Percentiles rank a stretch among this genome's conserved stretches.
Evolutionary conservation across 2,329 filamentous ascomycete species (phyloP).

Genomic region (Alternaria metachromatica): DNA sequence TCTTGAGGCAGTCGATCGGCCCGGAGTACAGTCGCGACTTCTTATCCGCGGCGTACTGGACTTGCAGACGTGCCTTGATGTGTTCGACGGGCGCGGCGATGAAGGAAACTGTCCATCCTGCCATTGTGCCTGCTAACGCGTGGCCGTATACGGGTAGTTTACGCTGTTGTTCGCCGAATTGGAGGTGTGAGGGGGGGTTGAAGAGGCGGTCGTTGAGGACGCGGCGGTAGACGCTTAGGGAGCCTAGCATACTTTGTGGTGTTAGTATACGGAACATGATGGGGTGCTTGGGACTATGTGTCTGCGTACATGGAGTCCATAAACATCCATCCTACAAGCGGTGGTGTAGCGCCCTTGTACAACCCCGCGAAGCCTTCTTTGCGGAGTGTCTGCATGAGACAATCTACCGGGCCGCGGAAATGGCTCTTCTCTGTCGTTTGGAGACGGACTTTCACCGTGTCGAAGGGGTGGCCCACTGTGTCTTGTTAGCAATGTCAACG

Average conservation of each 20-base stretch:
- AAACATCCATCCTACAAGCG: slow-evolving; percentile 96
- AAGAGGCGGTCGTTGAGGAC: slow-evolving; percentile 83
- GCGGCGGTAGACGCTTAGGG: slow-evolving; percentile 86
- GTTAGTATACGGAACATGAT: slow-evolving; percentile 8
- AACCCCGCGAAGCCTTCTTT: slow-evolving; percentile 85
- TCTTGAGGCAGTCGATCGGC: slow-evolving; percentile 80
- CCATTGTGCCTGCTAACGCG: slow-evolving; percentile 84
- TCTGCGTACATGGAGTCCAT: slow-evolving; percentile 77
- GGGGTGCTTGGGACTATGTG: background rate
- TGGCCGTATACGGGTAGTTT: slow-evolving; percentile 80
- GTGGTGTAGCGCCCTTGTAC: slow-evolving; percentile 94
- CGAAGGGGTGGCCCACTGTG: slow-evolving; percentile 75
- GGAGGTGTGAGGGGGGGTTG: slow-evolving; percentile 60
- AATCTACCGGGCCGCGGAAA: slow-evolving; percentile 87
- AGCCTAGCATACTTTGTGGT: slow-evolving; percentile 77
- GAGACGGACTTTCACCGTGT: slow-evolving; percentile 94
- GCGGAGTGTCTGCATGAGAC: slow-evolving; percentile 80
- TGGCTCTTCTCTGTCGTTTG: slow-evolving; percentile 81
- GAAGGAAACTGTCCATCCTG: slow-evolving; percentile 89
- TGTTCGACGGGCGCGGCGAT: slow-evolving; percentile 95
- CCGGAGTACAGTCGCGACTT: slow-evolving; percentile 80
- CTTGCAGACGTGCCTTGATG: slow-evolving; percentile 90
- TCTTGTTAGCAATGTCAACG: slow-evolving; percentile 17
- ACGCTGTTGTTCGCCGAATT: slow-evolving; percentile 46
- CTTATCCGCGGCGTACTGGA: slow-evolving; percentile 87